Base-by-base conservation (phyloP, 1,139 yeast species). In the Ogataea hybrid region DNA sequence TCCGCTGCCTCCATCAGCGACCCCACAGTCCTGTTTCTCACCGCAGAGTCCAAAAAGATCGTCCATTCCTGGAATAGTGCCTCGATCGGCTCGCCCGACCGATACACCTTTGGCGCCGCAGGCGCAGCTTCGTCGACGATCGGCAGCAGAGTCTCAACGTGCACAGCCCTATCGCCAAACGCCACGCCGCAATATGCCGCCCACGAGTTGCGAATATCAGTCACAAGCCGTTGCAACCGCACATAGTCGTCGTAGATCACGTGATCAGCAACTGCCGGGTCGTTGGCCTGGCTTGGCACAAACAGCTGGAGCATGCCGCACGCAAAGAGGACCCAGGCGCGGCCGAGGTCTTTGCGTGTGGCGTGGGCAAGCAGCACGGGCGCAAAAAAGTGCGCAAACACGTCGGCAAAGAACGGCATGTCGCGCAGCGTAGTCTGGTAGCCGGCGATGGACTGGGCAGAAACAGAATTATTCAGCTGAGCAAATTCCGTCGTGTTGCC, bases 201-300 rank as follows among this genome's bases (percentile, higher is more conserved):
- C 84, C 90, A 79, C 8, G 81, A 69, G 0, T 59, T 48, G 0
- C 60, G 12, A 7, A 59, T 43, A 8, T 48, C 40, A 5, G 61
- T 53, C n/a, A 73, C 60, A 2, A 57, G 37, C n/a, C 50, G 51
- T 3, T 70, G 64, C 9, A 57, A 35, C 6, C 44, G 37, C 17
- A 45, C 15, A 32, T 43, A 76, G 35, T 71, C 68, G 37, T 77
- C 76, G 53, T 67, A 79, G 4, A 71, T 46, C 12, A 84, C 83
- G 55, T 89, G 88, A 53, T 90, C 96, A 44, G 77, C 78, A 38
- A 89, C 80, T 1, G 98, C 98, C 2, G 99, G 99, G 63, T 94
- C 99, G 53, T 74, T 80, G 0, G 96, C 83, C 1, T 81, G 70
- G 56, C 81, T 79, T 10, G 98, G 97, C 33, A 87, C 85, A 56